Conservation (phyloP, 176 grass and related monocot genomes). For the Juncus inflexus region DNA sequence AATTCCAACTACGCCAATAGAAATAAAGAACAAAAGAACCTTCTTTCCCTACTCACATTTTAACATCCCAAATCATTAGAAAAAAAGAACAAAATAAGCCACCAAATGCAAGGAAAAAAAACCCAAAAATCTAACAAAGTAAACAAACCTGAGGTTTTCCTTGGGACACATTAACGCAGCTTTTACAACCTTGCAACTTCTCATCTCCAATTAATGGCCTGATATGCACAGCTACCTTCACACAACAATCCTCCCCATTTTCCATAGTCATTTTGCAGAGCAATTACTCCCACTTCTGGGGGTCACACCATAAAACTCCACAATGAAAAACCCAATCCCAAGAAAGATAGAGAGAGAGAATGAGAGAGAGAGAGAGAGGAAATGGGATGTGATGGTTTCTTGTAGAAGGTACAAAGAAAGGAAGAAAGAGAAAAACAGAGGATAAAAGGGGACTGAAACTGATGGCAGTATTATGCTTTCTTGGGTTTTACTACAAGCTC, state of each 20-base stretch:
- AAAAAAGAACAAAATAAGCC: background rate
- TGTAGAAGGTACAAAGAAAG: constrained; percentile 1
- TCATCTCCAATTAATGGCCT: constrained; percentile 96
- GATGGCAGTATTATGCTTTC: constrained; percentile 60
- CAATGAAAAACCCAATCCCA: constrained; percentile 13
- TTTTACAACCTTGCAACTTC: constrained; percentile 93
- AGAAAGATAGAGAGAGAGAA: constrained; percentile 7
- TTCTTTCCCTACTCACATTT: background rate
- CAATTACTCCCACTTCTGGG: constrained; percentile 1
- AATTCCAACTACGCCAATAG: background rate
- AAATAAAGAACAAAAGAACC: background rate
- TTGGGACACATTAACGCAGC: constrained; percentile 67
- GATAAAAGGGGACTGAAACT: constrained; percentile 34
- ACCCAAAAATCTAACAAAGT: constrained; percentile 1
- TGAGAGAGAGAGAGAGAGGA: background rate
- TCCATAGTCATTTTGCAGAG: constrained; percentile 67
- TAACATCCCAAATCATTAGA: constrained; percentile 11
- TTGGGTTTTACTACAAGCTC: constrained; percentile 72
- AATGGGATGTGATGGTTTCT: constrained; percentile 27
- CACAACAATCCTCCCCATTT: constrained; percentile 91
- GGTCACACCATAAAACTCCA: constrained; percentile 14
- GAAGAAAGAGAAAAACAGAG: constrained; percentile 28
- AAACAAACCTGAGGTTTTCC: constrained; percentile 71
- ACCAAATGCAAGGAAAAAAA: background rate
- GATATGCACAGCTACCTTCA: constrained; percentile 94